Evolutionary conservation across 2,329 filamentous ascomycete genomes (phyloP), one percentile per base, ranked within the genome.

Genomic region (Byssothecium circinans): DNA sequence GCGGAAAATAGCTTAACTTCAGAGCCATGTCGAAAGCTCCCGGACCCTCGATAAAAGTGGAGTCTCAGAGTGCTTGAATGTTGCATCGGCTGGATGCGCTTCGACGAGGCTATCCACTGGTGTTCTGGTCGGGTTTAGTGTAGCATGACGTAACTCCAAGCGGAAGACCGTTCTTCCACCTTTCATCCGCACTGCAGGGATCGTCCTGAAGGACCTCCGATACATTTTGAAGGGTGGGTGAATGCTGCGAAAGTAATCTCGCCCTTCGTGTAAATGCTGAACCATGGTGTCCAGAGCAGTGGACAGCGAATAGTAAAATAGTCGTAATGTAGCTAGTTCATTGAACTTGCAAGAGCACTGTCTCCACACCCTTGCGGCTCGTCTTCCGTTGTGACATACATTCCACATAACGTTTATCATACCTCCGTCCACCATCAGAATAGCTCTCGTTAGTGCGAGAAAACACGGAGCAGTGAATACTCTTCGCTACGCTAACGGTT

Each of bases 401-500:
- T 11, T 36, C 19, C 8, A 7, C 19, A 17, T 17, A 5, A 18
- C 8, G 18, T 15, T 22, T 17, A 20, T 20, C 33, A 35, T 35
- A 15, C 8, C 33, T 35, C 8, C 37, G 11, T 37, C 35, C 6
- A 20, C 30, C 14, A 64, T 72, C 47, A 72, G 70, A 37, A 73
- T 79, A 42, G 73, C 74, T 19, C 67, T 81, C 41, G 65, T 80
- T 45, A 78, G 77, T 45, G 69, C 73, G 2, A 81, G 76, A 0
- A 81, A 84, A 47, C 82, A 85, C 56, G 81, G 81, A 1, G 79
- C 75, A 0, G 81, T 80, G 0, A 62, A 84, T 0, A 75, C 78
- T 0, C 56, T 84, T 12, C 68, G 74, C 0, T 85, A 84, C 56
- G 70, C 69, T 1, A 78, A 73, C 2, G 81, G 81, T 25, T 10